Conservation (phyloP, 257 asterid species). For the Craterostigma plantagineum region DNA sequence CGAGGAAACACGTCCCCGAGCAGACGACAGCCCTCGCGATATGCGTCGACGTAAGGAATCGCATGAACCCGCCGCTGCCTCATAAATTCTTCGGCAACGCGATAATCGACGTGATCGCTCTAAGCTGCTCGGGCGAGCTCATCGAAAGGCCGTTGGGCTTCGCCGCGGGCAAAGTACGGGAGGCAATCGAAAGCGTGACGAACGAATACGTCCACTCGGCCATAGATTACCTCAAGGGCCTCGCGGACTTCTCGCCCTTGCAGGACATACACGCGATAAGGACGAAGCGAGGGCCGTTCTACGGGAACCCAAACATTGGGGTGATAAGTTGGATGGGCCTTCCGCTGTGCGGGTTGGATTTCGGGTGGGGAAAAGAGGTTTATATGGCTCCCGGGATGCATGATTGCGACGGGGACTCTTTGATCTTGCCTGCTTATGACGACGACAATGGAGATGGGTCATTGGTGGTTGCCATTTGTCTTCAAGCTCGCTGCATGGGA, state of each 20-base stretch:
- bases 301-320: slow-evolving; percentile 36
- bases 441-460: slow-evolving; percentile 22
- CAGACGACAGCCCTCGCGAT: slow-evolving; percentile 27
- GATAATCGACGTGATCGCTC: slow-evolving; percentile 20
- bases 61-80: slow-evolving; percentile 28
- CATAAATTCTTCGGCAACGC: slow-evolving; percentile 43
- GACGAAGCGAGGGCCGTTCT: slow-evolving; percentile 14
- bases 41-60: slow-evolving; percentile 28
- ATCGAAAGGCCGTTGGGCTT: slow-evolving; percentile 16
- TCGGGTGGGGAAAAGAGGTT: slow-evolving; percentile 49
- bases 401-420: slow-evolving; percentile 30
- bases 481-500: slow-evolving; percentile 23
- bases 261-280: slow-evolving; percentile 23
- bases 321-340: slow-evolving; percentile 33
- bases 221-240: slow-evolving; percentile 22
- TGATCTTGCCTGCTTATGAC: slow-evolving; percentile 21
- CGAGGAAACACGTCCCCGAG: slow-evolving; percentile 16
- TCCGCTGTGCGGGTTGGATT: slow-evolving; percentile 26
- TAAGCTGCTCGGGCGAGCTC: slow-evolving; percentile 21
- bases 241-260: slow-evolving; percentile 17
- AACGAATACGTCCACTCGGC: slow-evolving; percentile 26
- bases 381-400: slow-evolving; percentile 35
- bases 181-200: slow-evolving; percentile 20
- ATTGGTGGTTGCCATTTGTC: slow-evolving; percentile 23
- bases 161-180: slow-evolving; percentile 23